These are phyloP conservation scores for Crithidia fasciculata DNA, from an alignment of 208 protist genomes.

Conservation along the genomic window DNA sequence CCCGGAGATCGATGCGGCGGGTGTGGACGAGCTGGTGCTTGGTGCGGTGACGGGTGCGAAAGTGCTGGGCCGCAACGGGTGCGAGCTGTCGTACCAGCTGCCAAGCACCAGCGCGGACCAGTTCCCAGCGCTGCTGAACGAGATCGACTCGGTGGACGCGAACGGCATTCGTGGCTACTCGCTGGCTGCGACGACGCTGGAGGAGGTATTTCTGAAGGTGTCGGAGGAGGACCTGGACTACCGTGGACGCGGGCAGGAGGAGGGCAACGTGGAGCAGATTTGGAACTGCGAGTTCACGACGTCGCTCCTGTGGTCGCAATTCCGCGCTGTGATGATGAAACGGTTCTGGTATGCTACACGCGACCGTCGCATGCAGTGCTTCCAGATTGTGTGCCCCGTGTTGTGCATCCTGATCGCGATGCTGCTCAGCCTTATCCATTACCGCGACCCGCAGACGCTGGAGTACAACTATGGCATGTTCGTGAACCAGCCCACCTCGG, in stretches of 20 bases:
- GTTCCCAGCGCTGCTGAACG: constrained; percentile 6
- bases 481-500: background rate
- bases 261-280: constrained; percentile 1
- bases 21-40: constrained; percentile 18
- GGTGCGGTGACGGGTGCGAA: constrained; percentile 13
- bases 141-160: constrained; percentile 11
- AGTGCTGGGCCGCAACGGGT: constrained; percentile 35
- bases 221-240: constrained; percentile 12
- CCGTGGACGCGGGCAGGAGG: constrained; percentile 29
- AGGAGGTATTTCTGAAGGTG: constrained; percentile 19
- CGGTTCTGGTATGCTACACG: constrained; percentile 49
- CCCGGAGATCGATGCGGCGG: constrained; percentile 23
- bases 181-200: constrained; percentile 12
- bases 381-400: constrained; percentile 76
- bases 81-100: background rate
- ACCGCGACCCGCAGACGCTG: background rate
- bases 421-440: constrained; percentile 45
- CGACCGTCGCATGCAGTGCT: constrained; percentile 60
- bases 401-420: constrained; percentile 64
- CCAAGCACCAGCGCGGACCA: background rate
- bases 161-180: constrained; percentile 13
- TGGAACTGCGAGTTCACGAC: constrained; percentile 16
- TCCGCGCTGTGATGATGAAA: constrained; percentile 54
- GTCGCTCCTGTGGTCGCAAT: constrained; percentile 36
- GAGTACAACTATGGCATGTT: background rate